Conservation (phyloP, 768 basidiomycete species). For the Artomyces pyxidatus region DNA sequence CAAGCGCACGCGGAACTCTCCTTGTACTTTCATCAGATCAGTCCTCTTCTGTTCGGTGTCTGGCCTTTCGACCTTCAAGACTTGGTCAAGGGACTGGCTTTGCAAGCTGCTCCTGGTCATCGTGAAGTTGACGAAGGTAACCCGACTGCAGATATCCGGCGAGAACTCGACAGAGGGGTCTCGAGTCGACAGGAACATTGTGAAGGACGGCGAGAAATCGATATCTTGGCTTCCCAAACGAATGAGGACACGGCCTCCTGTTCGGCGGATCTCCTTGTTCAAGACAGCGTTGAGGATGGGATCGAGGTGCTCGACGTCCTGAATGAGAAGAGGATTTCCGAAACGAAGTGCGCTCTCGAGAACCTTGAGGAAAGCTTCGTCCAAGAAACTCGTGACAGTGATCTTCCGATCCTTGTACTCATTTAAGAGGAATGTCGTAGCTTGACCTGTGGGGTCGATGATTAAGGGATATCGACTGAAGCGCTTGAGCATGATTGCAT, state of each 20-base stretch:
- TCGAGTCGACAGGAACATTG: slow-evolving; percentile 96
- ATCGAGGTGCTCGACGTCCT: slow-evolving; percentile 96
- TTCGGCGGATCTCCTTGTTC: slow-evolving; percentile 92
- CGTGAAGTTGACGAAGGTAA: slow-evolving; percentile 93
- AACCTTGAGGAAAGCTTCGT: slow-evolving; percentile 97
- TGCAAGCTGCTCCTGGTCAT: slow-evolving; percentile 99
- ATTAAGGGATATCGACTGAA: slow-evolving; percentile 97
- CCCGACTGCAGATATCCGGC: slow-evolving; percentile 96
- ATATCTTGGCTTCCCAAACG: slow-evolving; percentile 97
- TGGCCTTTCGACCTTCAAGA: slow-evolving; percentile 93
- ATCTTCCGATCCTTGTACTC: slow-evolving; percentile 96
- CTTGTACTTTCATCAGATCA: slow-evolving; percentile 96
- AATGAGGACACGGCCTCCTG: slow-evolving; percentile 95
- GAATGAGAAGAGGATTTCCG: slow-evolving; percentile 93
- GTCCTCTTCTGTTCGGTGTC: slow-evolving; percentile 94
- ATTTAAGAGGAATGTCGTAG: slow-evolving; percentile 87
- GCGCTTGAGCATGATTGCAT: slow-evolving; percentile 98
- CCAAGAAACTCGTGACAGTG: slow-evolving; percentile 96
- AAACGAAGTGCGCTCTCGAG: slow-evolving; percentile 98
- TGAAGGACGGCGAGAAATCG: slow-evolving; percentile 99
- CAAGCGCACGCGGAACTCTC: slow-evolving; percentile 90
- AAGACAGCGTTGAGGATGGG: slow-evolving; percentile 96
- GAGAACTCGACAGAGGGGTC: slow-evolving; percentile 98
- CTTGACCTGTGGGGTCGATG: slow-evolving; percentile 97
- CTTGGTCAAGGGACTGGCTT: slow-evolving; percentile 95